Percentiles rank a stretch among this genome's conserved stretches.
Evolutionary conservation across 2,329 filamentous ascomycete species (phyloP).

Genomic region (Ophiocordyceps robertsii): DNA sequence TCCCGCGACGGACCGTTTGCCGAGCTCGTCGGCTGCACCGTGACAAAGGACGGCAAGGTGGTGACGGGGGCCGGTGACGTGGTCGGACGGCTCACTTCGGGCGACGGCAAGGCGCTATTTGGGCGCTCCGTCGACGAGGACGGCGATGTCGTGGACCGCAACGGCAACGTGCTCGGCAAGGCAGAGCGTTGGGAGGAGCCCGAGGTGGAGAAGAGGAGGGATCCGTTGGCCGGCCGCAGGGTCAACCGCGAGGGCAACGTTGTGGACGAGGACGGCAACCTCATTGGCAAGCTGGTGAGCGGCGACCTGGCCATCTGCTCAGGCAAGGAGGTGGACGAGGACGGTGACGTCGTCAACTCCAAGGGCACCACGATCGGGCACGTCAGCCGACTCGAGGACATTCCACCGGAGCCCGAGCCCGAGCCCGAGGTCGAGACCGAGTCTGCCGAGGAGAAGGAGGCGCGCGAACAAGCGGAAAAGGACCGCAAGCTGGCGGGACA

Average conservation of each 20-base stretch:
- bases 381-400: constrained; percentile 50
- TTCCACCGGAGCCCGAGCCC: constrained; percentile 11
- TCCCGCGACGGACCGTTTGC: constrained; percentile 56
- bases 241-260: constrained; percentile 48
- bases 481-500: constrained; percentile 67
- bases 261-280: constrained; percentile 42
- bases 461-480: constrained; percentile 41
- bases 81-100: constrained; percentile 58
- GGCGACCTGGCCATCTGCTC: constrained; percentile 51
- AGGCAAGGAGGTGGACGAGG: constrained; percentile 56
- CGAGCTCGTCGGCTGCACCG: constrained; percentile 49
- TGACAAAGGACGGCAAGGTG: constrained; percentile 56
- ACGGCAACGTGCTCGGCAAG: constrained; percentile 45
- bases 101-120: constrained; percentile 58
- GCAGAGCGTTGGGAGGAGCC: constrained; percentile 47
- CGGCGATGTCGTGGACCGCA: constrained; percentile 69
- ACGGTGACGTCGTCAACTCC: constrained; percentile 58
- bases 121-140: constrained; percentile 69
- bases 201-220: constrained; percentile 36
- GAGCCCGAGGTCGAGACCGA: constrained; percentile 15
- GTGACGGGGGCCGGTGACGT: constrained; percentile 53
- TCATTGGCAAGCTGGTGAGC: constrained; percentile 54
- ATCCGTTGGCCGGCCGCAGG: constrained; percentile 36
- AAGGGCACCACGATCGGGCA: constrained; percentile 56
- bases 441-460: constrained; percentile 34